phyloP scores from a whole-genome alignment of 176 grass and related monocot genomes.

The Lolium perenne region DNA sequence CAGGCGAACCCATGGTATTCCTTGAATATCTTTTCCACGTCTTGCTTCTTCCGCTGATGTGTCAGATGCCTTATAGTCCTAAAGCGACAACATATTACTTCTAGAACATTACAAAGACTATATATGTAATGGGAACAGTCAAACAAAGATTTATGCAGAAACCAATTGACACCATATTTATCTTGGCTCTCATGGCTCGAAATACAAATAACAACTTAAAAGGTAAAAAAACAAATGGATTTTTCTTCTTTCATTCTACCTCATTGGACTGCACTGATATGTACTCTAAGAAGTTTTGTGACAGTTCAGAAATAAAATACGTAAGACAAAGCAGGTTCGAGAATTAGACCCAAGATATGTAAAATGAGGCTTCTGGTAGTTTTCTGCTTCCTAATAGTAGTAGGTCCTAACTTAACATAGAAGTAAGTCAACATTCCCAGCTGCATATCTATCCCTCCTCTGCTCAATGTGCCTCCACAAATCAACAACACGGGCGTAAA shows the following conservation, averaged over 20 bases:
- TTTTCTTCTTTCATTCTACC: not conserved
- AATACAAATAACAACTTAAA: not conserved
- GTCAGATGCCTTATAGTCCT: conserved; percentile 58
- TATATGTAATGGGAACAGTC: not conserved
- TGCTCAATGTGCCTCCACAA: not conserved
- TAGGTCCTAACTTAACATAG: not conserved
- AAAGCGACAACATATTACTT: conserved; percentile 14
- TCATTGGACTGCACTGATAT: not conserved
- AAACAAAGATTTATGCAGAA: conserved; percentile 23
- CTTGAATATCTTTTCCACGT: conserved; percentile 89
- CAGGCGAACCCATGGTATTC: conserved; percentile 77
- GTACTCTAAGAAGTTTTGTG: not conserved
- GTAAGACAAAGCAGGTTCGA: not conserved
- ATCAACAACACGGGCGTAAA: not conserved
- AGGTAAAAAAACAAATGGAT: not conserved
- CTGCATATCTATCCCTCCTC: not conserved
- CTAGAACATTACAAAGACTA: not conserved
- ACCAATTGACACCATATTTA: not conserved
- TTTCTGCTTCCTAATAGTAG: not conserved
- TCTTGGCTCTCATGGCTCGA: not conserved
- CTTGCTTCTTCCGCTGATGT: conserved; percentile 67
- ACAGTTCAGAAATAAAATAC: not conserved
- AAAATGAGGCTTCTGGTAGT: conserved; percentile 5
- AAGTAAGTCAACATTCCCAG: conserved; percentile 8
- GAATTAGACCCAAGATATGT: not conserved